These are phyloP conservation scores for Blepharisma undulans DNA, from an alignment of 169 alveolate genomes.

Conservation along the genomic window DNA sequence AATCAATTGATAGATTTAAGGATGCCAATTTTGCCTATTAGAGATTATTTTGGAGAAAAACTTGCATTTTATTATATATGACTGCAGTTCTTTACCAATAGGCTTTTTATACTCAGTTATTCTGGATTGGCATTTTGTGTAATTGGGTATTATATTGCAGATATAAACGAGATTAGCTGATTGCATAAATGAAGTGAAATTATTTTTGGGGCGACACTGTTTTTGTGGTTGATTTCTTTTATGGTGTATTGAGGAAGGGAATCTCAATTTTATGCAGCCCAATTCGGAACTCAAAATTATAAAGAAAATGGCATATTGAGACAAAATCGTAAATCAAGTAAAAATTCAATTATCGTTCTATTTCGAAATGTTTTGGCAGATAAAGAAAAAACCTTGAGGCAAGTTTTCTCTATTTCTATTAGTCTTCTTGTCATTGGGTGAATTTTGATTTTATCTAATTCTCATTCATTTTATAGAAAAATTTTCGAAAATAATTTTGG, in stretches of 20 bases:
- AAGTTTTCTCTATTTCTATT: neutral
- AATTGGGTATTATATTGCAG: conserved; percentile 1
- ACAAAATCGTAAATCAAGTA: conserved; percentile 37
- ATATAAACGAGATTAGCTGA: neutral
- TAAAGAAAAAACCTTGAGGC: conserved; percentile 23
- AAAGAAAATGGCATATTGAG: conserved; percentile 39
- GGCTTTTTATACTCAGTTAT: neutral
- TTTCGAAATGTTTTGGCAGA: conserved; percentile 15
- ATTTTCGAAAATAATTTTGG: neutral
- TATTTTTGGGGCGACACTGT: conserved; percentile 39
- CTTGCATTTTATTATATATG: conserved; percentile 50
- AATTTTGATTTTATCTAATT: conserved; percentile 19
- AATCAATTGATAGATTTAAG: neutral
- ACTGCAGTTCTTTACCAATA: conserved; percentile 41
- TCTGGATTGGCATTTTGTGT: conserved; percentile 36
- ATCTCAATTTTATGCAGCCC: conserved; percentile 27
- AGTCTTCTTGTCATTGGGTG: conserved; percentile 38
- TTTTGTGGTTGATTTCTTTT: conserved; percentile 51
- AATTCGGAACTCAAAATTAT: conserved; percentile 48
- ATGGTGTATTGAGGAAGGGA: conserved; percentile 49
- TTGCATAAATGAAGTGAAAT: neutral
- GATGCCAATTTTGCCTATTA: neutral
- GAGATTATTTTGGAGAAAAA: conserved; percentile 55
- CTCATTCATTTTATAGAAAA: conserved; percentile 36
- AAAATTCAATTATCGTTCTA: conserved; percentile 32